Evolutionary conservation across 1,139 yeast genomes (phyloP).

Genomic region (Arxiozyma telluris): DNA sequence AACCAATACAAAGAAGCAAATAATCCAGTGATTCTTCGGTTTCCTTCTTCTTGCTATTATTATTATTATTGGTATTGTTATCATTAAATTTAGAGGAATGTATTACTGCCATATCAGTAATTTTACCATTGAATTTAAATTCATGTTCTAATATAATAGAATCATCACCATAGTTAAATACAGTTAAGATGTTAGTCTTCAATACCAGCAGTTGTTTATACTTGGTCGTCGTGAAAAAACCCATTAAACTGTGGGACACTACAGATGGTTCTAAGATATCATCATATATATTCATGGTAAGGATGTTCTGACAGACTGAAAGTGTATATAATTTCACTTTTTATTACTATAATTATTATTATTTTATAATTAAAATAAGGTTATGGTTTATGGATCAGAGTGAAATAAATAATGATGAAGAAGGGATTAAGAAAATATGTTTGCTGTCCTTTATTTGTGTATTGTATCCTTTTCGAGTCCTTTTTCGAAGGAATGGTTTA

Average conservation of each 20-base stretch:
- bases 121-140: constrained; percentile 61
- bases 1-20: constrained; percentile 57
- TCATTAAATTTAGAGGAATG: constrained; percentile 30
- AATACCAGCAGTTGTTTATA: constrained; percentile 56
- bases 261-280: constrained; percentile 74
- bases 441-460: too few relatives aligned
- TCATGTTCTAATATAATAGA: constrained; percentile 53
- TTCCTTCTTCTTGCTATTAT: constrained; percentile 31
- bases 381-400: too few relatives aligned
- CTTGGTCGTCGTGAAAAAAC: constrained; percentile 49
- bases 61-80: constrained; percentile 32
- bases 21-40: constrained; percentile 39
- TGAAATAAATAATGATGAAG: too few relatives aligned
- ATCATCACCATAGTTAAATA: constrained; percentile 36
- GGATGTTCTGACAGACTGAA: background rate
- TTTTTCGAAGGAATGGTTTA: too few relatives aligned
- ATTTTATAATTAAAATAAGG: background rate
- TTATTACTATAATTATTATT: background rate
- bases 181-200: constrained; percentile 63
- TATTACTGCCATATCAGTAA: constrained; percentile 50
- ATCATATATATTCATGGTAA: constrained; percentile 63
- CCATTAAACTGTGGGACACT: constrained; percentile 53
- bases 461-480: too few relatives aligned
- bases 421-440: too few relatives aligned
- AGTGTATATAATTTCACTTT: background rate